Evolutionary conservation across 306 rosid genomes (phyloP).

Genomic region (Vigna nakashimae): DNA sequence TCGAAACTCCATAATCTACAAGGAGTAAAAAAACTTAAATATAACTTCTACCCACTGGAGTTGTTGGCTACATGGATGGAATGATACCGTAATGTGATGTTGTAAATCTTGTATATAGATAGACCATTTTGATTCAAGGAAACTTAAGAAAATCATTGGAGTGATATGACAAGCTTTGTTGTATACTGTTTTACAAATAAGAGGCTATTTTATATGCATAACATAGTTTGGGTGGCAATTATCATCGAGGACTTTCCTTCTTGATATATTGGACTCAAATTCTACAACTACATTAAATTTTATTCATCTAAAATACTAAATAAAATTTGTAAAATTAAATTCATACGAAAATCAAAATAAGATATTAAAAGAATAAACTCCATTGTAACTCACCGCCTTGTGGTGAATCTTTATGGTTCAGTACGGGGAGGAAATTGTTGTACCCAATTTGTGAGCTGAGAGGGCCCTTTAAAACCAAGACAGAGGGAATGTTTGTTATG

Average conservation of each 20-base stretch:
- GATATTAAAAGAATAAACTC: conserved; percentile 6
- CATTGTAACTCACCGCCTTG: background rate
- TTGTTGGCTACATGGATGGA: conserved; percentile 10
- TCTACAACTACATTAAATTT: background rate
- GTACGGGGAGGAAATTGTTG: background rate
- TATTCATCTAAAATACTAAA: background rate
- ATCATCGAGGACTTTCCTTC: conserved; percentile 7
- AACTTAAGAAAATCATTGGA: background rate
- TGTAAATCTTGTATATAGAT: background rate
- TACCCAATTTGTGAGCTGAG: background rate
- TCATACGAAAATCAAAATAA: background rate
- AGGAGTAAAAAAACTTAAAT: background rate
- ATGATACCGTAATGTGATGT: background rate
- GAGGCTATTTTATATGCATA: conserved; percentile 22
- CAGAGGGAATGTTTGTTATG: background rate
- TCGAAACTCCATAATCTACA: conserved; percentile 18
- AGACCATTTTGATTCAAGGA: background rate
- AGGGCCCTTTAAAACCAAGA: conserved; percentile 34
- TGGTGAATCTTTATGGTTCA: background rate
- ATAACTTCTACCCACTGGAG: background rate
- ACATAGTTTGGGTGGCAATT: background rate
- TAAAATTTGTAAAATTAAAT: background rate
- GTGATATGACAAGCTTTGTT: background rate
- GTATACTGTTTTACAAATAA: background rate
- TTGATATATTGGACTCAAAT: background rate